Conservation (phyloP, 2,329 filamentous ascomycete genomes). For the Alternaria gaisen region DNA sequence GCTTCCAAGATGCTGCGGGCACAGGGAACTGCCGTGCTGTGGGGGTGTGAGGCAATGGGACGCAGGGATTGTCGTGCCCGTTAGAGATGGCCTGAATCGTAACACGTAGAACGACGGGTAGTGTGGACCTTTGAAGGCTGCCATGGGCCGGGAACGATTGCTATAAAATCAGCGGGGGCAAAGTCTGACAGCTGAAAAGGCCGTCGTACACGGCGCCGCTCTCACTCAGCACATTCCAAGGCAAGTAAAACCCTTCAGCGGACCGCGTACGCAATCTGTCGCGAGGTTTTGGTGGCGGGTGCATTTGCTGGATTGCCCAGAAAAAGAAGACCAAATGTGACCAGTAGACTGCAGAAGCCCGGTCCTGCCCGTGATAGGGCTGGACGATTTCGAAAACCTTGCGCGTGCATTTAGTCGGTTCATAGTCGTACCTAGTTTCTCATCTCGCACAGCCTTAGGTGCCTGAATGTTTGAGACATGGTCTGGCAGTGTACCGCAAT, state of each 20-base stretch:
- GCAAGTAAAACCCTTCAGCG: conserved; percentile 23
- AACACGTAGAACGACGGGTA: conserved; percentile 26
- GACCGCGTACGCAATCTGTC: conserved; percentile 8
- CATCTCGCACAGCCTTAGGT: conserved; percentile 8
- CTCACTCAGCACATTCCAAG: conserved; percentile 28
- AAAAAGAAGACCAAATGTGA: conserved; percentile 33
- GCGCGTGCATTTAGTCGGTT: conserved; percentile 21
- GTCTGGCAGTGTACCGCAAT: conserved; percentile 10
- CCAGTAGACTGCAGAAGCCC: conserved; percentile 33
- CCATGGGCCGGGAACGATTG: conserved; percentile 25
- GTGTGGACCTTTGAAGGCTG: conserved; percentile 20
- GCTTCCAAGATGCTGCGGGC: conserved; percentile 38
- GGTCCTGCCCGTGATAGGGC: conserved; percentile 34
- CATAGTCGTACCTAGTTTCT: conserved; percentile 12
- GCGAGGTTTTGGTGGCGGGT: conserved; percentile 27
- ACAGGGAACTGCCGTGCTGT: conserved; percentile 51
- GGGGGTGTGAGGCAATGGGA: conserved; percentile 39
- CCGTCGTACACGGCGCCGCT: conserved; percentile 25
- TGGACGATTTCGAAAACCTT: conserved; percentile 19
- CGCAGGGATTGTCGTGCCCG: conserved; percentile 32
- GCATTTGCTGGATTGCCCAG: conserved; percentile 29
- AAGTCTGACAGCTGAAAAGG: conserved; percentile 28
- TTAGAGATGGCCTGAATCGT: conserved; percentile 30
- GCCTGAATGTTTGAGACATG: conserved; percentile 14
- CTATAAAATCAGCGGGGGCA: conserved; percentile 23